Evolutionary conservation across 352 stramenopile genomes (phyloP), one percentile per base, ranked within the genome.

Genomic region (Phytophthora megakarya): DNA sequence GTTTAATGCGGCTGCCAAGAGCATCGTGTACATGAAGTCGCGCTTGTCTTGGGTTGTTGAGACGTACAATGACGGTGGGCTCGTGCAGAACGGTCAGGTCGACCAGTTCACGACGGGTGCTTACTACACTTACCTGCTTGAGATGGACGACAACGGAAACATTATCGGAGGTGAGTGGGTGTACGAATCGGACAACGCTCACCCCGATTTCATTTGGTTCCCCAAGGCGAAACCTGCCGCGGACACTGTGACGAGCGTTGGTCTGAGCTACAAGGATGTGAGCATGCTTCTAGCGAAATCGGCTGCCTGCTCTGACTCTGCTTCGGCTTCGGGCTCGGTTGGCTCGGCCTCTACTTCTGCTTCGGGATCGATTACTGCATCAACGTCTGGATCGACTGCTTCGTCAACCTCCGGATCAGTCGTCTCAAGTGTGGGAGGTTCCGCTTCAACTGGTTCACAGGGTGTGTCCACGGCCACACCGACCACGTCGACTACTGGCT

Each of bases 21-120:
- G 52, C 30, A 70, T 88, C 37, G 54, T 72, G 61, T 85, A 80
- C 50, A 64, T 81, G 0, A 55, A 73, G 46, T 79, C 61, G 9
- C 71, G 44, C 43, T 59, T 88, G 9, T 73, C 61, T 19, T 88
- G 75, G 69, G 74, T 86, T 23, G 38, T 67, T 11, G 70, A 82
- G 59, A 66, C 64, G 9, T 60, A 70, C 50, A 65, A 70, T 12
- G 63, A 81, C n/a, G 73, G 73, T 0, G 59, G 61, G 1, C 65
- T 80, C 1, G 68, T 80, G 44, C 21, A 53, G 2, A 67, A 42
- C 1, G 65, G 70, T 2, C 11, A 43, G 10, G 62, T 74, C 16
- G 42, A 69, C 25, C 19, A 39, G 33, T 78, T 60, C 46, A 78
- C 61, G 2, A 65, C 49, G 0, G 60, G 54, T 19, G 61, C 52